A percentile compares a stretch with the other conserved stretches of the same genome.
phyloP scores from a whole-genome alignment of 1,139 yeast genomes.

The Insectozyma bohioensis region DNA sequence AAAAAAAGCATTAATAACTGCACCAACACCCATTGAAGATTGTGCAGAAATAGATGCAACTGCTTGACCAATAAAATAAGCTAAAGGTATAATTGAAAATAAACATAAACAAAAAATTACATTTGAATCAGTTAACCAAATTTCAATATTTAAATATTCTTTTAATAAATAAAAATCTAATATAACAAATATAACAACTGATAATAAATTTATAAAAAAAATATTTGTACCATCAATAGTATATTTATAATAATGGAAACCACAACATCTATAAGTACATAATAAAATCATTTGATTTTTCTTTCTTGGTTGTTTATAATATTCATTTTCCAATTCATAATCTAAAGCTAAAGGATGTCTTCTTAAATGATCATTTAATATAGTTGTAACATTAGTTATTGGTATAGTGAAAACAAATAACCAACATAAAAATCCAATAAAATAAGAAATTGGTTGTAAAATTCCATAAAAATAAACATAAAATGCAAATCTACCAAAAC shows the following conservation, averaged over 20 bases:
- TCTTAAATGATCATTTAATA: constrained; percentile 72
- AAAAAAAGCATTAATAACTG: constrained; percentile 95
- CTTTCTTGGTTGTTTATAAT: constrained; percentile 31
- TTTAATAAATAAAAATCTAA: constrained; percentile 69
- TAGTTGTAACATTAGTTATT: constrained; percentile 71
- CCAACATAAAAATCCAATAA: constrained; percentile 71
- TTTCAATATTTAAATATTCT: constrained; percentile 46
- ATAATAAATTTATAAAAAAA: constrained; percentile 80
- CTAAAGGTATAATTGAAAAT: constrained; percentile 86
- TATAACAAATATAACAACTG: constrained; percentile 80
- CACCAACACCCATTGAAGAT: constrained; percentile 99
- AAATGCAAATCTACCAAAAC: constrained; percentile 75
- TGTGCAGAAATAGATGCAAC: constrained; percentile 98
- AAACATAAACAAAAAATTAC: constrained; percentile 74
- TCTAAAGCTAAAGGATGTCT: constrained; percentile 87
- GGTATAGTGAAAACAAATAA: constrained; percentile 86
- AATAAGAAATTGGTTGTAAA: constrained; percentile 63
- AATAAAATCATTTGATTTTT: constrained; percentile 47
- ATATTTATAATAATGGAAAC: constrained; percentile 89
- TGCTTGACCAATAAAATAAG: constrained; percentile 97
- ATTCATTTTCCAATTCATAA: constrained; percentile 60
- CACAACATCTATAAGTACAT: constrained; percentile 93
- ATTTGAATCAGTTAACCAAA: constrained; percentile 58
- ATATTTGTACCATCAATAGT: constrained; percentile 96
- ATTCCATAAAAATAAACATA: constrained; percentile 70